Evolutionary conservation across 2,329 filamentous ascomycete species (phyloP).

Genomic region (Plectosphaerella sp.): DNA sequence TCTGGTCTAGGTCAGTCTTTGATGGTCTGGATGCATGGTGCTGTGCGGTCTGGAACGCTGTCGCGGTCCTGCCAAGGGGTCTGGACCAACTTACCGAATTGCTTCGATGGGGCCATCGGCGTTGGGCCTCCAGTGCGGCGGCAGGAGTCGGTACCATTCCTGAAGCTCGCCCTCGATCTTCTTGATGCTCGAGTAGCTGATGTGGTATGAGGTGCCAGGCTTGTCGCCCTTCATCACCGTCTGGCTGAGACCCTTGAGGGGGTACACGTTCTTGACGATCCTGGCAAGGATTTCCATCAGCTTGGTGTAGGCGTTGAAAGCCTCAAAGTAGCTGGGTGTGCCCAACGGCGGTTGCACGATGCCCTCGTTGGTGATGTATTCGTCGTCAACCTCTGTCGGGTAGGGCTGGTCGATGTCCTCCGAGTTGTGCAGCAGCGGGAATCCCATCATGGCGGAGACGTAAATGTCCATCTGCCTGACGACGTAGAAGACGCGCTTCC

Average conservation of each 20-base stretch:
- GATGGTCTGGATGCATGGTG: background rate
- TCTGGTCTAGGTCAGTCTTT: slow-evolving; percentile 21
- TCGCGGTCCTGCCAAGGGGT: background rate
- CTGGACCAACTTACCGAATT: slow-evolving; percentile 56
- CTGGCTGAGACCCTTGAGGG: slow-evolving; percentile 52
- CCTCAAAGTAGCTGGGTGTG: slow-evolving; percentile 56
- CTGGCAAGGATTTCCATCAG: slow-evolving; percentile 61
- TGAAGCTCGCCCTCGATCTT: slow-evolving; percentile 61
- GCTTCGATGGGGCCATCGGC: slow-evolving; percentile 71
- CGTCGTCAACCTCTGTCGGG: slow-evolving; percentile 62
- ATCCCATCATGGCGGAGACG: slow-evolving; percentile 62
- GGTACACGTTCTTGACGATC: slow-evolving; percentile 63
- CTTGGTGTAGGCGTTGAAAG: slow-evolving; percentile 61
- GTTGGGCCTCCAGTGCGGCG: slow-evolving; percentile 73
- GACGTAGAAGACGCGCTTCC: slow-evolving; percentile 63
- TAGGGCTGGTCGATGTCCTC: slow-evolving; percentile 66
- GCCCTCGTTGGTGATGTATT: slow-evolving; percentile 57
- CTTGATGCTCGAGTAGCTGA: slow-evolving; percentile 60
- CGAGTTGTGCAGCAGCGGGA: slow-evolving; percentile 57
- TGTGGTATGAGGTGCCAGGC: slow-evolving; percentile 50
- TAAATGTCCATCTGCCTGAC: slow-evolving; percentile 69
- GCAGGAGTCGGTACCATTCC: slow-evolving; percentile 63
- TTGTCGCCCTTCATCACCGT: slow-evolving; percentile 35
- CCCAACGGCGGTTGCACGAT: slow-evolving; percentile 52
- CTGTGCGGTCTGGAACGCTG: background rate